These are phyloP conservation scores for Spathaspora gorwiae DNA, from an alignment of 805 yeast genomes.

Conservation along the genomic window DNA sequence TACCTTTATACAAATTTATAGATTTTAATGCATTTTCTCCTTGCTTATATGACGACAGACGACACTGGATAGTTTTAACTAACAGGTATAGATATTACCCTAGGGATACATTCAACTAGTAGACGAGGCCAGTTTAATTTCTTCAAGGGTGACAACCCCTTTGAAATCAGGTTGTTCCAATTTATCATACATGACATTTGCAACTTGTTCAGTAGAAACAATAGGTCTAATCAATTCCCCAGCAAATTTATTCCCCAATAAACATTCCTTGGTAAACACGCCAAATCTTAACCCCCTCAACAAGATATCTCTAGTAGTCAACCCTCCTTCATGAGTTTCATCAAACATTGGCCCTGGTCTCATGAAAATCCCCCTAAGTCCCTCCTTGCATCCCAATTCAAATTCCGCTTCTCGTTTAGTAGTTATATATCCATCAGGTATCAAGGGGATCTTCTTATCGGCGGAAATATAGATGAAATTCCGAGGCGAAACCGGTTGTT, in stretches of 20 bases:
- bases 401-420: conserved; percentile 77
- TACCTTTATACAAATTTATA: too few relatives aligned
- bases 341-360: conserved; percentile 87
- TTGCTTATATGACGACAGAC: too few relatives aligned
- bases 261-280: conserved; percentile 38
- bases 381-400: conserved; percentile 42
- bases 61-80: too few relatives aligned
- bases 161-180: conserved; percentile 31
- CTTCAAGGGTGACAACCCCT: conserved; percentile 13
- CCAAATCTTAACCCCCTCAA: conserved; percentile 40
- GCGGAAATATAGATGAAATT: conserved; percentile 76
- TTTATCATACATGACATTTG: conserved; percentile 51
- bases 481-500: conserved; percentile 18
- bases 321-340: conserved; percentile 23
- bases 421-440: conserved; percentile 67
- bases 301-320: conserved; percentile 36
- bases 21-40: too few relatives aligned
- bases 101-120: background rate
- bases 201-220: conserved; percentile 65
- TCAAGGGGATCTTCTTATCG: conserved; percentile 61
- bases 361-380: conserved; percentile 56
- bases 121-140: conserved; percentile 9
- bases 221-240: conserved; percentile 56
- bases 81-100: too few relatives aligned
- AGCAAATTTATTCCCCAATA: conserved; percentile 35